phyloP scores from a whole-genome alignment of 129 eudicot genomes.

The Centaurea solstitialis region DNA sequence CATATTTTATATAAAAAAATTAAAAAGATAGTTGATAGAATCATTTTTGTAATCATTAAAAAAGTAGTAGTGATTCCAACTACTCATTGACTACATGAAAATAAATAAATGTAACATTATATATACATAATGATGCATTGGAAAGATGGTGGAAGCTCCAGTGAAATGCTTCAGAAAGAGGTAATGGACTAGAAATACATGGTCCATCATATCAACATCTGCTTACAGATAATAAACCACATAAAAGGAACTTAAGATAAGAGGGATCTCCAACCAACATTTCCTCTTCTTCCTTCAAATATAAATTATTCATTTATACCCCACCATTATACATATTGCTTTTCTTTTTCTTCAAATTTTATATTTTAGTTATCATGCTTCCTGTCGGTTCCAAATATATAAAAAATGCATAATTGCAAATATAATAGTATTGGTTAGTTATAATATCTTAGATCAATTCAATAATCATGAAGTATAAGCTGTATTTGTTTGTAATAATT shows the following conservation, averaged over 20 bases:
- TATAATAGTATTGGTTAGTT: background rate
- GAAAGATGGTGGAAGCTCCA: constrained; percentile 1
- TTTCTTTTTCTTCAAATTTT: background rate
- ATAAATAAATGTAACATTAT: background rate
- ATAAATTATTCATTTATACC: background rate
- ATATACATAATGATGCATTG: background rate
- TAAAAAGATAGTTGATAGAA: background rate
- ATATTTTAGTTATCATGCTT: background rate
- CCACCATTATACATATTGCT: background rate
- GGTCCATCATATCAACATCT: background rate
- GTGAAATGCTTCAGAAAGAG: background rate
- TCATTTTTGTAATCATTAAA: background rate
- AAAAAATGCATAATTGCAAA: background rate
- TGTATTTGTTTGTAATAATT: background rate
- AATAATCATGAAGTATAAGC: background rate
- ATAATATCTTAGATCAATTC: background rate
- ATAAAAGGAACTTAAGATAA: background rate
- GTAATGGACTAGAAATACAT: background rate
- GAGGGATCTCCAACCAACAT: background rate
- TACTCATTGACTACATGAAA: background rate
- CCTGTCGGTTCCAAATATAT: background rate
- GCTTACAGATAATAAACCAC: background rate
- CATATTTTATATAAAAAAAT: background rate
- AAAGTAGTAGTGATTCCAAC: background rate
- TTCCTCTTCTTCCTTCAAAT: background rate